phyloP scores from a whole-genome alignment of 352 stramenopile genomes.

The Pythium sukuiense region DNA sequence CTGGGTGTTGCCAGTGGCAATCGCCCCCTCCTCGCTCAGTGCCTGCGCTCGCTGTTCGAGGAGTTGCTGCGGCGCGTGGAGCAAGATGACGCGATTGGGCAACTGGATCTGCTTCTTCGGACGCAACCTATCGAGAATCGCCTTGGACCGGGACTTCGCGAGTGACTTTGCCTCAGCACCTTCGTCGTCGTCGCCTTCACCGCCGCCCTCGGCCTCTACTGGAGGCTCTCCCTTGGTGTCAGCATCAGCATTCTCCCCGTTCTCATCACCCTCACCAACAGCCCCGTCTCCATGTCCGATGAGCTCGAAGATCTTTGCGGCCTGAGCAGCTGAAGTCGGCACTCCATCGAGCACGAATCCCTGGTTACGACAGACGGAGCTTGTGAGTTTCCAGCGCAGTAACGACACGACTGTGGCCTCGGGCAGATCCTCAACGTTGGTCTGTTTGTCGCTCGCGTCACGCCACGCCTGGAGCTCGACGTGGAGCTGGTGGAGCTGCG shows the following conservation, averaged over 20 bases:
- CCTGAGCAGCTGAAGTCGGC: constrained; percentile 47
- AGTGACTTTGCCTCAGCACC: constrained; percentile 22
- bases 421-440: constrained; percentile 32
- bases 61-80: constrained; percentile 48
- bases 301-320: constrained; percentile 45
- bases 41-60: constrained; percentile 58
- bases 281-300: constrained; percentile 16
- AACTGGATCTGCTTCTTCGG: constrained; percentile 38
- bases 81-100: constrained; percentile 72
- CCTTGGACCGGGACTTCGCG: constrained; percentile 38
- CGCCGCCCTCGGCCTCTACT: constrained; percentile 23
- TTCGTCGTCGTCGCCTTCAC: constrained; percentile 19
- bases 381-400: constrained; percentile 68
- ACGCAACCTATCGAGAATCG: constrained; percentile 44
- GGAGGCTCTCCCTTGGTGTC: constrained; percentile 27
- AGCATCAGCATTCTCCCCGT: constrained; percentile 27
- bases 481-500: constrained; percentile 42
- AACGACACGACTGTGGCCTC: constrained; percentile 42
- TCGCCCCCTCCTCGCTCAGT: constrained; percentile 53
- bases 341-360: constrained; percentile 82
- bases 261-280: constrained; percentile 10
- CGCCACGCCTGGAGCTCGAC: constrained; percentile 41
- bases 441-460: constrained; percentile 20
- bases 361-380: constrained; percentile 67
- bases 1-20: constrained; percentile 66